Percentiles rank a stretch among this genome's conserved stretches.
These are phyloP conservation scores for Penicillium frequentans DNA, from an alignment of 2,329 filamentous ascomycete species.

Conservation along the genomic window DNA sequence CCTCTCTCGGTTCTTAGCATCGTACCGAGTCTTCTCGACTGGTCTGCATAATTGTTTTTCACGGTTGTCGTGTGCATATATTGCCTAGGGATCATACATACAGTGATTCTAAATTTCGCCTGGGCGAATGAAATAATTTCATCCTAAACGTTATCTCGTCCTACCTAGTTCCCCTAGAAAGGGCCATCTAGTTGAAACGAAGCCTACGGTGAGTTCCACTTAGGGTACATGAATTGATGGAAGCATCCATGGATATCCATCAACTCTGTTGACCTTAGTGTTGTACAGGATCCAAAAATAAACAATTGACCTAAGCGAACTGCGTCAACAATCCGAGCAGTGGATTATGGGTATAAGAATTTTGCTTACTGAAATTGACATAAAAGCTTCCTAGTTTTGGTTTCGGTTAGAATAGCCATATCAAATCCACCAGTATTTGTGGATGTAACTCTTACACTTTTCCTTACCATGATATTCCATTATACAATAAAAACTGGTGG, in stretches of 20 bases:
- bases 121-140: background rate
- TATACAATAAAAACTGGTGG: constrained; percentile 23
- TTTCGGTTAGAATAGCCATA: no score
- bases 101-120: background rate
- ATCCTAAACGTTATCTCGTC: background rate
- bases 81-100: background rate
- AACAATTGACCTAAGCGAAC: no score
- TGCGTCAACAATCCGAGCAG: no score
- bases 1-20: background rate
- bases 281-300: no score
- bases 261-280: no score
- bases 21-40: background rate
- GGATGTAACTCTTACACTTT: constrained; percentile 2
- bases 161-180: no score
- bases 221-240: background rate
- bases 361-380: no score
- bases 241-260: no score
- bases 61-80: background rate
- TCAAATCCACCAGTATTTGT: background rate
- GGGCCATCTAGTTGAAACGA: no score
- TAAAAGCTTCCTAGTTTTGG: no score
- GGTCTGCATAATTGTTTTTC: background rate
- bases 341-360: no score
- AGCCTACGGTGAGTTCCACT: background rate
- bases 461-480: constrained; percentile 24